Evolutionary conservation across 2,329 filamentous ascomycete species (phyloP), one percentile per base, ranked within the genome.

Genomic region (Penicillium crustosum): DNA sequence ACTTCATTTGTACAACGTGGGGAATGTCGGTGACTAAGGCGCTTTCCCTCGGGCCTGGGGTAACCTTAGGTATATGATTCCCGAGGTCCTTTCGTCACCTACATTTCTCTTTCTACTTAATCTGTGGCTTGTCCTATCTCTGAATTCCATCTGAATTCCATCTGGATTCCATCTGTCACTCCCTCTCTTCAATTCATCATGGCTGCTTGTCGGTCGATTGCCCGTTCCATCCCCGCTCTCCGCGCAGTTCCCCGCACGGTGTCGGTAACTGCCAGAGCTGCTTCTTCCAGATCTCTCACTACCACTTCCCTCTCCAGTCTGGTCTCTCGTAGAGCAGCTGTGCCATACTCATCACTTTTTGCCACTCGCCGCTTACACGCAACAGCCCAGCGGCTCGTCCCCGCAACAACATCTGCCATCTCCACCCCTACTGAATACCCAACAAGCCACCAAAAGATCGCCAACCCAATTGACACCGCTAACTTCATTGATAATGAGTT

Each of bases 401-500:
- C 78, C 49, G 75, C 80, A 53, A 80, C 82, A 15, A 79, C 80
- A 41, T 77, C 79, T 39, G 79, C 80, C 50, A 75, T 78, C 50
- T 74, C 75, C 6, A 79, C 80, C n/a, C 73, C 81, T 41, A 77
- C 80, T 52, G 77, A 80, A 57, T 86, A 85, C 70, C 83, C 82
- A 35, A 84, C 77, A 49, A 78, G 70, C 59, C 85, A 87, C 74
- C 79, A 83, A 48, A 77, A 76, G 59, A 83, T 86, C 65, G 63
- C 78, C 58, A 78, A 81, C 58, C 82, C 83, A 23, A 72, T 80
- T 59, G 81, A 87, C 69, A 87, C 85, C 12, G 77, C 79, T 60
- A 86, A 86, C 76, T 88, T 88, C 77, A 71, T 88, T 50, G 82
- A 88, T 73, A 88, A 88, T 72, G 71, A 84, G 61, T 86, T 87